A percentile compares a stretch with the other conserved stretches of the same genome.
phyloP scores from a whole-genome alignment of 345 rosid genomes.

The Populus nigra region DNA sequence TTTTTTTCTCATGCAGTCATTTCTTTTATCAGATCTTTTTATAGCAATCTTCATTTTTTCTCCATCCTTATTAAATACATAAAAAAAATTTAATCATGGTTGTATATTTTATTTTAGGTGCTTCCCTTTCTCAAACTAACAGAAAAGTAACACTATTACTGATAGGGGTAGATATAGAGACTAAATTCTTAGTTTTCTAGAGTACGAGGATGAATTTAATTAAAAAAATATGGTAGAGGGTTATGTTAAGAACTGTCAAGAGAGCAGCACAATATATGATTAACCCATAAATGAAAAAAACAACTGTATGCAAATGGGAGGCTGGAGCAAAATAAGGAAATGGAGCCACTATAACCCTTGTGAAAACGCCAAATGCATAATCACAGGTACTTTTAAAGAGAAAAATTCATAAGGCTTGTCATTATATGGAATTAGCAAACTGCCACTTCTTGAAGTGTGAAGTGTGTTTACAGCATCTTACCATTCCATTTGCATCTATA shows the following conservation, averaged over 20 bases:
- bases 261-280: background rate
- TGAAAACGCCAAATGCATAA: background rate
- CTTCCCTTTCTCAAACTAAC: background rate
- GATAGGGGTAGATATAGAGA: background rate
- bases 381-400: background rate
- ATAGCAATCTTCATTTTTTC: background rate
- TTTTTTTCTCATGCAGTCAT: background rate
- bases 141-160: background rate
- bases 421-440: background rate
- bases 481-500: constrained; percentile 85
- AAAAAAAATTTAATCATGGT: background rate
- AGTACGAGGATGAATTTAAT: background rate
- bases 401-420: background rate
- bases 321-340: background rate
- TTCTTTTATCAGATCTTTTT: background rate
- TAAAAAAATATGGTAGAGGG: background rate
- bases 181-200: background rate
- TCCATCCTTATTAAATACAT: too few species aligned
- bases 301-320: background rate
- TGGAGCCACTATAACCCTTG: background rate
- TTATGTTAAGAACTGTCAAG: background rate
- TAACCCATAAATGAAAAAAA: background rate
- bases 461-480: constrained; percentile 21
- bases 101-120: background rate
- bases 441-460: background rate